Evolutionary conservation across 306 rosid species (phyloP), one percentile per base, ranked within the genome.

Genomic region (Trifolium subterraneum): DNA sequence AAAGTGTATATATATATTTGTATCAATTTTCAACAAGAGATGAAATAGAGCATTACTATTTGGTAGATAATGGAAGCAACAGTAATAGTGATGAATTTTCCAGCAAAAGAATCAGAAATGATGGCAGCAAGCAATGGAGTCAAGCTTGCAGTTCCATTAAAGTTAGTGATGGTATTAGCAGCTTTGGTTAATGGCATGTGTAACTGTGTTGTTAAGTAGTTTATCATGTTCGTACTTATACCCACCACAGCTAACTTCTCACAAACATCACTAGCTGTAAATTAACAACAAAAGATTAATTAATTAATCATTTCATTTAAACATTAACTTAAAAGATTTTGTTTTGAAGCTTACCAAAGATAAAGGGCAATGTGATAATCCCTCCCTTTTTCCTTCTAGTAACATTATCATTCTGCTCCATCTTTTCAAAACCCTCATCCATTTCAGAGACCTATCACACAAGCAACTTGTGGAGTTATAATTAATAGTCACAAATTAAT

Each of bases 221-320:
- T 94, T 35, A 92, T 75, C 99, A 94, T 94, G 51, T 94, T 94
- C 0, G 98, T 76, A 23, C 33, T 42, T 65, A 92, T 90, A n/a
- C 99, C 99, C 72, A 92, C 98, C 85, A 94, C 98, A 1, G 99
- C 99, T 75, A 94, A 68, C 86, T 94, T 94, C 93, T 94, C 99
- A 65, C 83, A 64, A 22, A 80, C 44, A 85, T 94, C 99, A 79
- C 92, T 94, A 4, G 87, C 99, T 91, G 64, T 80, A 36, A 36
- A 36, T 2, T 7, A 36, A 36, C 39, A 36, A 36, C 2, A 36
- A 36, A 36, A 36, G 8, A 1, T 31, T 31, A 31, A 31, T 31
- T 31, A 31, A 31, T 31, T 31, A 31, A n/a, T n/a, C n/a, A n/a
- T n/a, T n/a, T n/a, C n/a, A n/a, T 29, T 4, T 6, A 29, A 29